Evolutionary conservation across 495 filamentous ascomycete species (phyloP).

Genomic region (Penicillium arizonense): DNA sequence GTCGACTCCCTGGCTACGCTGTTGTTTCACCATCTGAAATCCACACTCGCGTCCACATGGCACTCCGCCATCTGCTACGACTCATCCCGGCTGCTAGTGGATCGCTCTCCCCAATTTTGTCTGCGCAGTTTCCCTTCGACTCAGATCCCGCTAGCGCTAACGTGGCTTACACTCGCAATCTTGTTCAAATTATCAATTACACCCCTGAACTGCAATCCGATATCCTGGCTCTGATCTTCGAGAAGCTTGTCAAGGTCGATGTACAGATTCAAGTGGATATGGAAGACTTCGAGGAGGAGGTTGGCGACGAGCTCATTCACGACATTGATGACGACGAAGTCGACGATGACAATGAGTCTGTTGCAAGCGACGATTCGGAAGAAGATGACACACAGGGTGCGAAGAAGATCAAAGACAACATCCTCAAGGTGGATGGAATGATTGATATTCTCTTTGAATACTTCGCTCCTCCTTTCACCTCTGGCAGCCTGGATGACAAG

Average conservation of each 20-base stretch:
- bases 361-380: slow-evolving; percentile 43
- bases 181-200: slow-evolving; percentile 71
- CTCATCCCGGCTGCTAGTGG: slow-evolving; percentile 76
- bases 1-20: slow-evolving; percentile 59
- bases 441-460: slow-evolving; percentile 85
- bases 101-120: slow-evolving; percentile 62
- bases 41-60: slow-evolving; percentile 69
- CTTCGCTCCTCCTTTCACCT: slow-evolving; percentile 67
- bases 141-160: slow-evolving; percentile 71
- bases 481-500: slow-evolving; percentile 43
- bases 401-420: slow-evolving; percentile 69
- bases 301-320: slow-evolving; percentile 52
- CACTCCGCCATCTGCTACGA: slow-evolving; percentile 70
- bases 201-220: slow-evolving; percentile 77
- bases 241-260: slow-evolving; percentile 85
- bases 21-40: slow-evolving; percentile 57
- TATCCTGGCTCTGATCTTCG: slow-evolving; percentile 78
- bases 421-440: slow-evolving; percentile 90
- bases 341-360: slow-evolving; percentile 60
- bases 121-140: slow-evolving; percentile 68
- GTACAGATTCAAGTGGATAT: slow-evolving; percentile 92
- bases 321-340: slow-evolving; percentile 50
- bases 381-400: slow-evolving; percentile 47
- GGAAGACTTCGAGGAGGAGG: slow-evolving; percentile 76
- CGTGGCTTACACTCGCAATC: slow-evolving; percentile 73